Evolutionary conservation across 1,139 yeast species (phyloP).

Genomic region (Zygoascus meyerae): DNA sequence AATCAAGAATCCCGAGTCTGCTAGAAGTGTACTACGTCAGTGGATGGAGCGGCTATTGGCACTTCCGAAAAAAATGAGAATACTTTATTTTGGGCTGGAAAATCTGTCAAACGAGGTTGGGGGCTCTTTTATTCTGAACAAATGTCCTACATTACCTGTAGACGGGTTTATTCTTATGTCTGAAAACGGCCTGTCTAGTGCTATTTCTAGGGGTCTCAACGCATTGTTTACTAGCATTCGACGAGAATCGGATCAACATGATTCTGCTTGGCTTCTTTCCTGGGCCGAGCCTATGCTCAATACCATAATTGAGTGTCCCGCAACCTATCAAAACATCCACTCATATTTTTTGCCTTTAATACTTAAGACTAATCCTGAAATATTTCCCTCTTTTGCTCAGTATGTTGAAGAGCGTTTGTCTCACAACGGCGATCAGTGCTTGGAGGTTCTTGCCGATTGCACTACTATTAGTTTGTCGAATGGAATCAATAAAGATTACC

Average conservation of each 20-base stretch:
- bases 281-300: slow-evolving; percentile 46
- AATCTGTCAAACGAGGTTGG: slow-evolving; percentile 45
- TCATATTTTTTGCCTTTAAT: slow-evolving; percentile 58
- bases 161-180: slow-evolving; percentile 47
- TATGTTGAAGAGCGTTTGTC: slow-evolving; percentile 21
- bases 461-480: slow-evolving; percentile 61
- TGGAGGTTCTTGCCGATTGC: slow-evolving; percentile 45
- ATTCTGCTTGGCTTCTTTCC: slow-evolving; percentile 43
- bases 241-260: slow-evolving; percentile 20
- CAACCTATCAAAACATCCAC: slow-evolving; percentile 46
- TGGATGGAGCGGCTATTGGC: slow-evolving; percentile 46
- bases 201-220: slow-evolving; percentile 57
- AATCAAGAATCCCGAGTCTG: slow-evolving; percentile 15
- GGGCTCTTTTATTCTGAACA: slow-evolving; percentile 37
- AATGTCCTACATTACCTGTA: slow-evolving; percentile 42
- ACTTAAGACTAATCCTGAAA: slow-evolving; percentile 46
- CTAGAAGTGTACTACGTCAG: slow-evolving; percentile 27
- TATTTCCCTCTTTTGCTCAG: slow-evolving; percentile 39
- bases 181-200: slow-evolving; percentile 59
- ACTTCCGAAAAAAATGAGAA: slow-evolving; percentile 49
- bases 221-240: slow-evolving; percentile 33
- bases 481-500: slow-evolving; percentile 48
- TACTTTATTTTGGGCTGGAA: slow-evolving; percentile 55
- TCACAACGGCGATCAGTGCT: slow-evolving; percentile 29
- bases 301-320: slow-evolving; percentile 32